These are phyloP conservation scores for Terana coerulea DNA, from an alignment of 768 basidiomycete species.

Conservation along the genomic window DNA sequence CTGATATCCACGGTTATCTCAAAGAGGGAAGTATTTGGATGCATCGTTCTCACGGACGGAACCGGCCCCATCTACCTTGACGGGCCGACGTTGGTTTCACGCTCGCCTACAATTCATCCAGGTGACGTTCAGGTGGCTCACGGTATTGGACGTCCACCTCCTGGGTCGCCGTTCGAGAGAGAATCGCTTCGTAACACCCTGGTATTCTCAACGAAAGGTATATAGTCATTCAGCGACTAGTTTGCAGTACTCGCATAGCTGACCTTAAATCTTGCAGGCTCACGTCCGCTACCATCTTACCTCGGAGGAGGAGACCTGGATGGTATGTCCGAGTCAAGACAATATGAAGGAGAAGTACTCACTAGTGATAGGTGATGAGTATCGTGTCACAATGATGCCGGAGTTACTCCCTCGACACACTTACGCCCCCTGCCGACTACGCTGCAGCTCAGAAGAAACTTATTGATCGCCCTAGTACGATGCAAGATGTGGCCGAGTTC, in stretches of 20 bases:
- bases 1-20: slow-evolving; percentile 57
- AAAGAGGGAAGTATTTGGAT: slow-evolving; percentile 59
- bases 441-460: slow-evolving; percentile 41
- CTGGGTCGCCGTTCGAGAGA: slow-evolving; percentile 44
- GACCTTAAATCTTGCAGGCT: slow-evolving; percentile 34
- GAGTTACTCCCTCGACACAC: slow-evolving; percentile 24
- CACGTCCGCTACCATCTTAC: slow-evolving; percentile 56
- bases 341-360: neutral
- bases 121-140: slow-evolving; percentile 59
- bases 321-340: slow-evolving; percentile 48
- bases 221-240: slow-evolving; percentile 7
- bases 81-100: slow-evolving; percentile 57
- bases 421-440: slow-evolving; percentile 44
- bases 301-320: slow-evolving; percentile 71
- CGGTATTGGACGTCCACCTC: slow-evolving; percentile 58
- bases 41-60: slow-evolving; percentile 41
- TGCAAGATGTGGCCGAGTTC: slow-evolving; percentile 65
- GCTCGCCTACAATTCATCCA: slow-evolving; percentile 68
- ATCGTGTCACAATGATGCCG: slow-evolving; percentile 21
- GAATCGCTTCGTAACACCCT: slow-evolving; percentile 59
- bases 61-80: slow-evolving; percentile 39
- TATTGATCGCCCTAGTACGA: slow-evolving; percentile 46
- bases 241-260: slow-evolving; percentile 2
- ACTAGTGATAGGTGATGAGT: slow-evolving; percentile 16
- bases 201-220: slow-evolving; percentile 61